Evolutionary conservation across 1,284 basidiomycete genomes (phyloP), one percentile per base, ranked within the genome.

Genomic region (Melampsora larici-populina): DNA sequence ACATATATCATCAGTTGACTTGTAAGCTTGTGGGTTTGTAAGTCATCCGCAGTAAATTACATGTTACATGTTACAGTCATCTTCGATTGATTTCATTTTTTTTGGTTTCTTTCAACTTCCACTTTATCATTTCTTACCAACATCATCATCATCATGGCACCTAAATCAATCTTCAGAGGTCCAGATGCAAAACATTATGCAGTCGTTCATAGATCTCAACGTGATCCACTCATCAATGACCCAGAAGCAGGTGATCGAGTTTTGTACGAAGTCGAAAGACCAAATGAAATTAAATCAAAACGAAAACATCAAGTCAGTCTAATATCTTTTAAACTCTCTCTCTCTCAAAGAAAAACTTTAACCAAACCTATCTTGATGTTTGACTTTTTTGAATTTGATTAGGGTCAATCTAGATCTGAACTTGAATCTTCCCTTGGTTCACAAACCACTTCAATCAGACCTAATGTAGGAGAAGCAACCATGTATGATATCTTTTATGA

Each of bases 201-300:
- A 86, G 91, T 99, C 68, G 95, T 99, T 33, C 94, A 99, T 84
- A 89, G 97, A 79, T 98, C 96, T 13, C 94, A 95, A 82, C 87
- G 96, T 77, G 97, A 99, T 85, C 95, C 97, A 1, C 89, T 97
- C 67, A 93, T 94, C 81, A 91, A 98, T 83, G 96, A 99, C 81
- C 90, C 93, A 2, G 93, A 95, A 78, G 93, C 93, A 0, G 90
- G 90, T 79, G 88, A 90, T 80, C 90, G 94, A 84, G 95, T 99
- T 8, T 87, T 99, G 67, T 95, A 93, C 83, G 87, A 89, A 1
- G 87, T 97, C 78, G 88, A 89, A 79, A 87, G 91, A 79, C 88
- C 87, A 69, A 93, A 92, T 82, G 82, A 84, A 18, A 1, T 33
- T 17, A 83, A 86, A 31, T 88, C 87, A 84, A 92, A 92, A 58